phyloP scores from a whole-genome alignment of 352 stramenopile species.

The Plasmopara halstedii region DNA sequence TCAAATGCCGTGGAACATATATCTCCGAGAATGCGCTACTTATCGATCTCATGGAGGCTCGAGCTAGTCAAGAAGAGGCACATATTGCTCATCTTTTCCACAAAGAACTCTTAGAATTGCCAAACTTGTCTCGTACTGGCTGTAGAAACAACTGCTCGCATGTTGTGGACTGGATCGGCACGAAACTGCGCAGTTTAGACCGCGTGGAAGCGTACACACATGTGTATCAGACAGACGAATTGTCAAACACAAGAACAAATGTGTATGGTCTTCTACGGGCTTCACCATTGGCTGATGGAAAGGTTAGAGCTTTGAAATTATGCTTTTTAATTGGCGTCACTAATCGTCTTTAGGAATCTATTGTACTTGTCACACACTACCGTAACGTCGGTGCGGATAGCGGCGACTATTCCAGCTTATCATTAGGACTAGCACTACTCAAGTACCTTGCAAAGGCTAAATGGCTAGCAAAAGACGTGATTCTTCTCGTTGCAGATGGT shows the following conservation, averaged over 20 bases:
- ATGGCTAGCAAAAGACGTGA: slow-evolving; percentile 81
- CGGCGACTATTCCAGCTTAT: slow-evolving; percentile 43
- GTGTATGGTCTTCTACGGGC: slow-evolving; percentile 78
- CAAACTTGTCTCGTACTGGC: slow-evolving; percentile 20
- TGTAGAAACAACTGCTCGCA: slow-evolving; percentile 39
- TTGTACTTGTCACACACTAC: slow-evolving; percentile 68
- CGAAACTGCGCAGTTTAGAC: slow-evolving; percentile 38
- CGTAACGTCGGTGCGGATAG: slow-evolving; percentile 38
- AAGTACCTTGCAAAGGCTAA: slow-evolving; percentile 49
- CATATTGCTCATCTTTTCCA: slow-evolving; percentile 26
- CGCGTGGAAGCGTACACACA: slow-evolving; percentile 59
- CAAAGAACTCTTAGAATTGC: slow-evolving; percentile 28
- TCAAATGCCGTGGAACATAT: slow-evolving; percentile 81
- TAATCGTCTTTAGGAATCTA: slow-evolving; percentile 28
- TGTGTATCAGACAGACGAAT: slow-evolving; percentile 22
- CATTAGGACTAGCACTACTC: slow-evolving; percentile 51
- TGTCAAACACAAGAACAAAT: slow-evolving; percentile 33
- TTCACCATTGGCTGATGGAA: slow-evolving; percentile 60
- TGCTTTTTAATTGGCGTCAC: neutral
- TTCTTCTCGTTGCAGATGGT: slow-evolving; percentile 73
- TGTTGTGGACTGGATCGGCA: slow-evolving; percentile 55
- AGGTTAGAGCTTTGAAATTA: slow-evolving; percentile 23
- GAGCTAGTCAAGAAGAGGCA: slow-evolving; percentile 32
- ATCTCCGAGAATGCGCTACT: slow-evolving; percentile 86
- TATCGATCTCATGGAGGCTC: slow-evolving; percentile 59